Base-by-base conservation (phyloP, 164 flowering plant species). In the Warburgia ugandensis region DNA sequence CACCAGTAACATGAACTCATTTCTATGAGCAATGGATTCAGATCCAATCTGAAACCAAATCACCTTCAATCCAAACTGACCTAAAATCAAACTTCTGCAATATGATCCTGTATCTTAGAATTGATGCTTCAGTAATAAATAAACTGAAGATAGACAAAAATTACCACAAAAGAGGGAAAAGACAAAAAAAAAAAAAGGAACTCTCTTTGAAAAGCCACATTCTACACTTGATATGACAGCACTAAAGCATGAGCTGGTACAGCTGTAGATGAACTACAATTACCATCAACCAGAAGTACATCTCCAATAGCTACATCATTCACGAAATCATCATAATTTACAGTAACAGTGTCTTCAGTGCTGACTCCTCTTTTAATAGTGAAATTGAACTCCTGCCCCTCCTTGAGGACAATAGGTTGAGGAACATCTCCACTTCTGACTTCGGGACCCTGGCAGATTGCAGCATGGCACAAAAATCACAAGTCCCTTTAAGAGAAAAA, bases 371-470 rank as follows among this genome's bases (percentile, higher is more conserved):
- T 80, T 61, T 69, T 72, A 54, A 92, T 92, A 2, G 98, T 86
- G 58, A 92, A 88, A 60, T 67, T 88, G 66, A 92, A 88, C 48
- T 84, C 99, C 62, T 86, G 95, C 5, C 97, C 99, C 60, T 82
- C 95, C 56, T 79, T 54, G n/a, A 92, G 84, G 58, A 68, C 2
- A 43, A 92, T 84, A 35, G 97, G 95, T 58, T 82, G 78, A 48
- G 97, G 87, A 25, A 88, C 81, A 70, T 92, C 97, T 51, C 99
- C 99, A 67, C 99, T 92, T 75, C 99, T 75, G 51, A 88, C 99
- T 75, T 92, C 99, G 55, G 99, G 99, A 44, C 99, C 99, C 99
- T 90, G 56, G 38, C 68, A 26, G 28, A 66, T 27, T n/a, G 8
- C 22, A 48, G 31, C 26, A 29, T 12, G 13, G 31, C 21, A 46